Percentiles rank a stretch among this genome's conserved stretches.
These are phyloP conservation scores for Aspergillus quadrilineatus DNA, from an alignment of 2,329 filamentous ascomycete species.

Conservation along the genomic window DNA sequence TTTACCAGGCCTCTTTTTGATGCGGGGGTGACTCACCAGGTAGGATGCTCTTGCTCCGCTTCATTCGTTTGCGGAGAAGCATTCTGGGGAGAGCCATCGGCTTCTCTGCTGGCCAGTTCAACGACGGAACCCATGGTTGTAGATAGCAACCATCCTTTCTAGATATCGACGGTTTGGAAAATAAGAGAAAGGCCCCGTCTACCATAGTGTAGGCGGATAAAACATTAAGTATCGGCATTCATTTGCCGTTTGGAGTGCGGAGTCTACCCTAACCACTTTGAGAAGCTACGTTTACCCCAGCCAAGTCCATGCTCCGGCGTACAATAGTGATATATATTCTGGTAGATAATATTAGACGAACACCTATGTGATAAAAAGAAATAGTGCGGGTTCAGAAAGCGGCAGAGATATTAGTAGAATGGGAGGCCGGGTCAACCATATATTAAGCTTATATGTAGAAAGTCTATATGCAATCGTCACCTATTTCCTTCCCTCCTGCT, in stretches of 20 bases:
- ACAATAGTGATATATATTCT: too few relatives aligned
- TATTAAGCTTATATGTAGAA: neutral
- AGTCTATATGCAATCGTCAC: neutral
- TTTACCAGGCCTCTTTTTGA: neutral
- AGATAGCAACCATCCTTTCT: neutral
- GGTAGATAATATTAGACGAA: too few relatives aligned
- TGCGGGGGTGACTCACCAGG: neutral
- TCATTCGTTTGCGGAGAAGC: neutral
- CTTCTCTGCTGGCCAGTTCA: conserved; percentile 2
- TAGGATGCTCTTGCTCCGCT: conserved; percentile 1
- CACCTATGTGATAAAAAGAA: too few relatives aligned
- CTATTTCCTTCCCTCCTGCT: conserved; percentile 27
- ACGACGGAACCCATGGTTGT: neutral
- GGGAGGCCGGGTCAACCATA: too few relatives aligned
- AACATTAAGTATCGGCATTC: neutral
- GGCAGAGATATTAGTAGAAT: too few relatives aligned
- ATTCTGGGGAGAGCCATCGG: neutral
- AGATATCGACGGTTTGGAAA: neutral
- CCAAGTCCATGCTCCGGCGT: too few relatives aligned
- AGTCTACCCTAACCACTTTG: neutral
- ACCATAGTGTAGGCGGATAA: neutral
- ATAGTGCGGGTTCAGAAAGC: too few relatives aligned
- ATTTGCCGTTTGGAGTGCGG: neutral
- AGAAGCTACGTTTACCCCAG: neutral
- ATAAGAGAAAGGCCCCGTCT: neutral